These are phyloP conservation scores for thale cress (Arabidopsis thaliana) DNA, from an alignment of 345 rosid species.

Conservation along the genomic window TAIR10.1 NC_003076.8:2609001-2609500, in stretches of 20 bases:
- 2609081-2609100: slow-evolving; percentile 14
- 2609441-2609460: neutral
- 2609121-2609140: slow-evolving; percentile 30
- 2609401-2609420: slow-evolving; percentile 43
- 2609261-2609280: slow-evolving; percentile 24
- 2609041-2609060: neutral
- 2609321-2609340: slow-evolving; percentile 68
- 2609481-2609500: too few relatives aligned
- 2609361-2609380: slow-evolving; percentile 90
- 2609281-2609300: slow-evolving; percentile 34
- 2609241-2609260: slow-evolving; percentile 45
- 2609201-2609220: slow-evolving; percentile 44
- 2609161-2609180: slow-evolving; percentile 32
- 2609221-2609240: slow-evolving; percentile 52
- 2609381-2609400: slow-evolving; percentile 80
- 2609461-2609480: neutral
- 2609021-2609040: neutral
- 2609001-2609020: too few relatives aligned
- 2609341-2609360: slow-evolving; percentile 76
- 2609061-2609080: slow-evolving; percentile 1
- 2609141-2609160: slow-evolving; percentile 36
- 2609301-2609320: slow-evolving; percentile 66
- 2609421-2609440: slow-evolving; percentile 29
- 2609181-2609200: slow-evolving; percentile 40
- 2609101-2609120: neutral